Base-by-base conservation (phyloP, 106 monocot species). In the Phalaenopsis equestris region DNA sequence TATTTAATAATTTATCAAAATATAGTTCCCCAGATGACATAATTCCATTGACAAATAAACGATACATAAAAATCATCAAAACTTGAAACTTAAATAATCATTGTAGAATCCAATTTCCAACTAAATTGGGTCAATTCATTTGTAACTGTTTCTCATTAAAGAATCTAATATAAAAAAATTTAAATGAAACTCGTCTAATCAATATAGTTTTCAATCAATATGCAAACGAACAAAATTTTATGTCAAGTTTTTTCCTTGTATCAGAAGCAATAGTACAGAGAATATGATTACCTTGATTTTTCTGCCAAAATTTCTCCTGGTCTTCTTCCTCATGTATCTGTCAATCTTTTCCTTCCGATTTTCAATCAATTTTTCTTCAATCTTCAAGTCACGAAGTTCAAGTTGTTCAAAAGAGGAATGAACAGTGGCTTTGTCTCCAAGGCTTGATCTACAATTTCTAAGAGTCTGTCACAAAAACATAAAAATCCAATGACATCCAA, bases 251-350 rank as follows among this genome's bases (percentile, higher is more conserved):
- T 24, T 65, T 24, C 1, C 24, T 24, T 52, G 52, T 15, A 52
- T 52, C 52, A 52, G 52, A 65, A 24, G 9, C 64, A 65, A 65
- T 72, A 72, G 39, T 38, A 41, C 15, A 36, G 72, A 2, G 14
- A 72, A 8, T 42, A 74, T 80, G 36, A 8, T 9, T 82, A 97
- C 96, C 94, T 97, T 94, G 85, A 97, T 91, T 79, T 92, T 97
- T 67, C 94, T 87, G 57, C 92, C 89, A 80, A 94, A 97, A 47
- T 97, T 97, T 75, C 96, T 90, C 80, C 86, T 86, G 12, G 75
- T 85, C 84, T 90, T 97, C 90, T 97, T 97, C 87, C 84, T 90
- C 79, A 90, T 84, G 68, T 97, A 97, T 79, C 94, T 92, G 14
- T 83, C 89, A 77, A 97, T 92, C 85, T 97, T 92, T 84, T 90